Conservation (phyloP, 1,139 yeast genomes). For the Magnusiomyces magnusii region DNA sequence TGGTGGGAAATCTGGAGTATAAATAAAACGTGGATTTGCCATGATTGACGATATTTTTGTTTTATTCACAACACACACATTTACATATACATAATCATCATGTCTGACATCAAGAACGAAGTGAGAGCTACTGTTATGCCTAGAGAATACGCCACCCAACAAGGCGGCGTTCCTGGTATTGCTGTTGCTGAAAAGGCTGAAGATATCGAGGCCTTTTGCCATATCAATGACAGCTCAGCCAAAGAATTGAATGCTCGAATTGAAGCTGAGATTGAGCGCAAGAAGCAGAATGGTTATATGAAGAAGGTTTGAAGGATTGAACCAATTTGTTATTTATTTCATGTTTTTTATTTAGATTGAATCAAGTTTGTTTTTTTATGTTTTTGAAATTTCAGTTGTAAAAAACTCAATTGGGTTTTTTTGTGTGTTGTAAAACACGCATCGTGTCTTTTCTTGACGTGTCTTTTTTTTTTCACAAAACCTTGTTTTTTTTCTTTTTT, state of each 20-base stretch:
- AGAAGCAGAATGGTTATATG: neutral
- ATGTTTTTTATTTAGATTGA: neutral
- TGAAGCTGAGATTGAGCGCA: slow-evolving; percentile 4
- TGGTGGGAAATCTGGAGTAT: too few species aligned
- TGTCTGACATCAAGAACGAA: slow-evolving; percentile 10
- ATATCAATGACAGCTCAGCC: slow-evolving; percentile 7
- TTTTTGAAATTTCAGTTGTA: too few species aligned
- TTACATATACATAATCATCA: neutral
- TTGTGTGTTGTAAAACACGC: neutral
- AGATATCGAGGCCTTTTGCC: slow-evolving; percentile 9
- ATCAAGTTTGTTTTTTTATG: too few species aligned
- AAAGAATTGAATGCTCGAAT: slow-evolving; percentile 13
- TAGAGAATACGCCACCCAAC: slow-evolving; percentile 8
- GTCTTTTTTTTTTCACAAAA: neutral
- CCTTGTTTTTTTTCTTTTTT: neutral
- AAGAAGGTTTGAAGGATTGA: neutral
- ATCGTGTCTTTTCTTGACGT: neutral
- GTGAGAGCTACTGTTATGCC: slow-evolving; percentile 15
- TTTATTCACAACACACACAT: neutral
- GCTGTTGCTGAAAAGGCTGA: slow-evolving; percentile 12
- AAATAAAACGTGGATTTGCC: too few species aligned
- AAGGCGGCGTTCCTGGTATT: slow-evolving; percentile 12
- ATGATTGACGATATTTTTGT: too few species aligned
- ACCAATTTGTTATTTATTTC: neutral
- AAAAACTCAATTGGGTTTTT: neutral